Percentiles rank a stretch among this genome's conserved stretches.
Evolutionary conservation across 805 yeast genomes (phyloP).

Genomic region (Komagataella pastoris): DNA sequence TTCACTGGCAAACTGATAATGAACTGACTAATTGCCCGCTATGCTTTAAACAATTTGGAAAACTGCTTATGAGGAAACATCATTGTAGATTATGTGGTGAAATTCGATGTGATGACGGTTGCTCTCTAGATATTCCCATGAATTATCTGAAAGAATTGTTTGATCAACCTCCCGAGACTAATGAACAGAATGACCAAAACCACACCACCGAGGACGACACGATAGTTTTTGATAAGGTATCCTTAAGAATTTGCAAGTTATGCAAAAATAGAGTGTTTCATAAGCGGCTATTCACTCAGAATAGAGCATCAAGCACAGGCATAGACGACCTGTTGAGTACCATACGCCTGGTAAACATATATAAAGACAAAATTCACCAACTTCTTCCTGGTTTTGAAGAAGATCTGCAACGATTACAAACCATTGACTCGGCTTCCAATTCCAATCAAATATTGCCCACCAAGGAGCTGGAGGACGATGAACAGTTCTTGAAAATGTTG

Average conservation of each 20-base stretch:
- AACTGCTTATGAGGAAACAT: conserved; percentile 52
- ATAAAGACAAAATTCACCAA: conserved; percentile 10
- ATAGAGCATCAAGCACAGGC: conserved; percentile 8
- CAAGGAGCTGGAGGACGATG: conserved; percentile 1
- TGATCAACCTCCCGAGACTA: background rate
- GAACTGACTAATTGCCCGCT: conserved; percentile 40
- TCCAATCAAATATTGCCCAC: background rate
- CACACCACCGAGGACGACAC: conserved; percentile 4
- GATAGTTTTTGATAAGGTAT: conserved; percentile 10
- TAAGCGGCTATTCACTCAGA: conserved; percentile 34
- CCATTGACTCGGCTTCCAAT: background rate
- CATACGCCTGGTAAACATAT: conserved; percentile 16
- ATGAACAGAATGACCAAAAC: conserved; percentile 3
- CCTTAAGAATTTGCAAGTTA: conserved; percentile 48
- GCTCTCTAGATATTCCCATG: conserved; percentile 65
- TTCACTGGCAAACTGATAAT: conserved; percentile 54
- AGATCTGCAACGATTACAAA: conserved; percentile 2
- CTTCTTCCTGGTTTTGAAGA: conserved; percentile 7
- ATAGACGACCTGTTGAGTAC: conserved; percentile 20
- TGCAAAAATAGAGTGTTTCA: conserved; percentile 56
- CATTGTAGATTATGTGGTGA: conserved; percentile 87
- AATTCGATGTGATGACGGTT: conserved; percentile 69
- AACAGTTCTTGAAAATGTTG: conserved; percentile 14
- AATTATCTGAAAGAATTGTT: conserved; percentile 23
- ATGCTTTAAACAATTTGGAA: conserved; percentile 45